phyloP scores from a whole-genome alignment of 1,284 basidiomycete genomes.

The Cerioporus squamosus region DNA sequence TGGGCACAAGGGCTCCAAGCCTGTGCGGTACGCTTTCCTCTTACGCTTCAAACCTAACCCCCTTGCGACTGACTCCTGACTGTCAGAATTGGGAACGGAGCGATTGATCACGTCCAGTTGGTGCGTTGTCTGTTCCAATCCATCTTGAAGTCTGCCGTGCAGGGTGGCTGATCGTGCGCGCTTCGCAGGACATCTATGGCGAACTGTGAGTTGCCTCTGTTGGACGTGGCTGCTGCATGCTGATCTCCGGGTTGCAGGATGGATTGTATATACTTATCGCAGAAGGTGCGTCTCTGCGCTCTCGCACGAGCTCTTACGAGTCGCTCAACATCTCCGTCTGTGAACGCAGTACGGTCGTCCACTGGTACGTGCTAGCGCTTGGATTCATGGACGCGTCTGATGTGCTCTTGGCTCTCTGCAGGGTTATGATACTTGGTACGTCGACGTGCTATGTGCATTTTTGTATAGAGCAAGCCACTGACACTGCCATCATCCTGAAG shows the following conservation, averaged over 20 bases:
- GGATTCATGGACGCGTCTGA: no score
- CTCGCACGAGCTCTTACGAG: background rate
- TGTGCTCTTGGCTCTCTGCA: slow-evolving; percentile 21
- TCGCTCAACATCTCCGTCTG: background rate
- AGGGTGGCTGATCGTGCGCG: background rate
- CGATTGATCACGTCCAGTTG: slow-evolving; percentile 87
- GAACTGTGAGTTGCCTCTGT: slow-evolving; percentile 57
- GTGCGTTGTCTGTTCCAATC: no score
- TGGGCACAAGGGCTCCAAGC: slow-evolving; percentile 84
- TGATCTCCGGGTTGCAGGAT: slow-evolving; percentile 51
- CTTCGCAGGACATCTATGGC: slow-evolving; percentile 86
- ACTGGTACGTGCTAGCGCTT: slow-evolving; percentile 34
- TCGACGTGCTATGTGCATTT: background rate
- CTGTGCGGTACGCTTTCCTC: slow-evolving; percentile 53
- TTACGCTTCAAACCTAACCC: no score
- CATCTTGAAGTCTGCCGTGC: background rate
- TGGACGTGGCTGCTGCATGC: background rate
- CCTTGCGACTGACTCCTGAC: background rate
- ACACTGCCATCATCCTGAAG: slow-evolving; percentile 37
- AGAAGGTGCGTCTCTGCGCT: slow-evolving; percentile 64
- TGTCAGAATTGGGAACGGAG: slow-evolving; percentile 83
- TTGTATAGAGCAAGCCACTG: background rate
- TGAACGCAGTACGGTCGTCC: slow-evolving; percentile 48
- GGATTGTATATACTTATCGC: slow-evolving; percentile 94
- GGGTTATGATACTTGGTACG: slow-evolving; percentile 64